Percentiles rank a stretch among this genome's conserved stretches.
Conservation (phyloP, 306 rosid genomes). For the Canavalia gladiata region DNA sequence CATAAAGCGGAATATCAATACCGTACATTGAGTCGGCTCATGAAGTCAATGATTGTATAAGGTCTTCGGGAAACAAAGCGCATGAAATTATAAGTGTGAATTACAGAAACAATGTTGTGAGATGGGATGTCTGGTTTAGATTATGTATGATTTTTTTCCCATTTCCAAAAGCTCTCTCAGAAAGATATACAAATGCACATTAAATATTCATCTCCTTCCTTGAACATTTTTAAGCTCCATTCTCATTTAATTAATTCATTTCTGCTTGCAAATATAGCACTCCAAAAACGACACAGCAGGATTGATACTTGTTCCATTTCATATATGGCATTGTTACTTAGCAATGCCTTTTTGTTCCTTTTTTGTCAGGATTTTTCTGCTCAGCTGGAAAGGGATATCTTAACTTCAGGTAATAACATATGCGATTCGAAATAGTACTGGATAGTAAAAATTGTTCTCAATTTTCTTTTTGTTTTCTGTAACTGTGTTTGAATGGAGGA, state of each 20-base stretch:
- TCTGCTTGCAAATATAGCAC: conserved; percentile 29
- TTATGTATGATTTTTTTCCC: background rate
- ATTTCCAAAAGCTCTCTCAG: background rate
- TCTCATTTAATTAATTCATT: conserved; percentile 29
- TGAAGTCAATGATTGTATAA: conserved; percentile 21
- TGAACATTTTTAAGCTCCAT: conserved; percentile 16
- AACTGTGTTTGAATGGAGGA: no score
- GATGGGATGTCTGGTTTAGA: conserved; percentile 9
- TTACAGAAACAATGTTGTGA: conserved; percentile 33
- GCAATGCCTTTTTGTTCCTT: conserved; percentile 31
- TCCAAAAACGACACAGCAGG: background rate
- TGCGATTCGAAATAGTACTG: conserved; percentile 14
- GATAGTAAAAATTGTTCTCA: background rate
- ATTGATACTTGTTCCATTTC: conserved; percentile 31
- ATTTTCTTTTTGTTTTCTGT: background rate
- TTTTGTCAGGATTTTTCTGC: conserved; percentile 84
- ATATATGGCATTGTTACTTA: conserved; percentile 33
- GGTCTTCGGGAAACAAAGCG: conserved; percentile 8
- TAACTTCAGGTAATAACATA: conserved; percentile 79
- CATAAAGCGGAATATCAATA: conserved; percentile 15
- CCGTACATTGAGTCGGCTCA: conserved; percentile 14
- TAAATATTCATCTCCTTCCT: conserved; percentile 30
- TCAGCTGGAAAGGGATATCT: conserved; percentile 91
- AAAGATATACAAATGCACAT: background rate
- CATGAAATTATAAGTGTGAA: conserved; percentile 8